A percentile compares a stretch with the other conserved stretches of the same genome.
phyloP scores from a whole-genome alignment of 768 basidiomycete genomes.

The Suillus lakei region DNA sequence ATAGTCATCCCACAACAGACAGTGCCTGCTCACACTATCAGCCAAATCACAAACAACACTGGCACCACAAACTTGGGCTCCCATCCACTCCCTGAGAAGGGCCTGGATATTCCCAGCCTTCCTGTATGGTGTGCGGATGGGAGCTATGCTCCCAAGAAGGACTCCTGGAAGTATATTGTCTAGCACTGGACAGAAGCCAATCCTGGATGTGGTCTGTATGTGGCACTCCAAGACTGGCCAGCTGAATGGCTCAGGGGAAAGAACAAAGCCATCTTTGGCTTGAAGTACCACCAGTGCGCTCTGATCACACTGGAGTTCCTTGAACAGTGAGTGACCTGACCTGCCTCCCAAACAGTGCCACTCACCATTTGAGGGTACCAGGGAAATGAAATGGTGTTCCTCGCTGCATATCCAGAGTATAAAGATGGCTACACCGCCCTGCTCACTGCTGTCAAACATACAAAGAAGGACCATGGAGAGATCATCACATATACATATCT shows the following conservation, averaged over 20 bases:
- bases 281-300: conserved; percentile 9
- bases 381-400: conserved; percentile 4
- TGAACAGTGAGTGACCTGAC: conserved; percentile 6
- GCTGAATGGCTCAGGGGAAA: neutral
- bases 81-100: neutral
- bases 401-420: neutral
- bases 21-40: neutral
- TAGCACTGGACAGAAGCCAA: conserved; percentile 3
- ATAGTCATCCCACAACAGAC: neutral
- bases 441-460: neutral
- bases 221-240: conserved; percentile 14
- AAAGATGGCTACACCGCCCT: neutral
- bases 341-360: neutral
- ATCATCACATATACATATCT: too few relatives aligned
- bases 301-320: conserved; percentile 9
- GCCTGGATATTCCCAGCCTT: conserved; percentile 5
- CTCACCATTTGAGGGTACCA: conserved; percentile 2
- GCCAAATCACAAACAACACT: neutral
- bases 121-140: neutral
- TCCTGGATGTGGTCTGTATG: conserved; percentile 2
- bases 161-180: conserved; percentile 15
- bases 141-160: neutral
- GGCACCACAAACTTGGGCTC: neutral
- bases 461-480: neutral
- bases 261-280: conserved; percentile 5